Conservation (phyloP, 192 early-diverging fungal species). For the Cladochytrium replicatum region DNA sequence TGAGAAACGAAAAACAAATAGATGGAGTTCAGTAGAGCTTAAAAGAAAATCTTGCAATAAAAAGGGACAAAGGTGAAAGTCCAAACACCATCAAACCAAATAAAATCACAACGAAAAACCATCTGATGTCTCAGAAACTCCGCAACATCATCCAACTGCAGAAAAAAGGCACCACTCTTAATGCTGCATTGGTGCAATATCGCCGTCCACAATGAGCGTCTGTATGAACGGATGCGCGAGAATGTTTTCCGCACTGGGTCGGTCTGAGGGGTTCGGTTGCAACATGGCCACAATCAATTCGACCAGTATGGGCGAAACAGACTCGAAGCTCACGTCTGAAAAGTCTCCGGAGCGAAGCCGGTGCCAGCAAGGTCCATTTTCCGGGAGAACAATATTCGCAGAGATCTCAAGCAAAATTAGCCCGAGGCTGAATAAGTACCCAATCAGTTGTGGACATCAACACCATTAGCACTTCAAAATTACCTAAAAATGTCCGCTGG, state of each 20-base stretch:
- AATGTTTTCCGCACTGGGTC: conserved; percentile 46
- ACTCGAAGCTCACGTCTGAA: conserved; percentile 40
- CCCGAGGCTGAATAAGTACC: conserved; percentile 78
- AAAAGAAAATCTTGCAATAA: too few relatives aligned
- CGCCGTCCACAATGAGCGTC: too few relatives aligned
- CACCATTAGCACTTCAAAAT: neutral
- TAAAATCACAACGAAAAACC: too few relatives aligned
- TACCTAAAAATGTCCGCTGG: conserved; percentile 83
- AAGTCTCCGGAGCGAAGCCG: conserved; percentile 69
- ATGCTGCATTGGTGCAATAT: too few relatives aligned
- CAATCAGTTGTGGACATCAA: neutral
- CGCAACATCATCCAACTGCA: too few relatives aligned
- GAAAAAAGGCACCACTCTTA: too few relatives aligned
- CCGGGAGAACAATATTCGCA: conserved; percentile 77
- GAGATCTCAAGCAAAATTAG: conserved; percentile 80
- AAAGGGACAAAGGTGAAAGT: too few relatives aligned
- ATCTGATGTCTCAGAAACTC: too few relatives aligned
- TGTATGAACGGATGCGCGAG: conserved; percentile 36
- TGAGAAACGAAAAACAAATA: too few relatives aligned
- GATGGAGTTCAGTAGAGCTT: too few relatives aligned
- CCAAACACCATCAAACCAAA: too few relatives aligned
- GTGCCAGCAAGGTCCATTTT: conserved; percentile 82
- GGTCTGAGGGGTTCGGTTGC: conserved; percentile 37
- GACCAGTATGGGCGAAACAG: conserved; percentile 40
- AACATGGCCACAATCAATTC: conserved; percentile 61